Evolutionary conservation across 2,329 filamentous ascomycete species (phyloP).

Genomic region (Penicillium sp.): DNA sequence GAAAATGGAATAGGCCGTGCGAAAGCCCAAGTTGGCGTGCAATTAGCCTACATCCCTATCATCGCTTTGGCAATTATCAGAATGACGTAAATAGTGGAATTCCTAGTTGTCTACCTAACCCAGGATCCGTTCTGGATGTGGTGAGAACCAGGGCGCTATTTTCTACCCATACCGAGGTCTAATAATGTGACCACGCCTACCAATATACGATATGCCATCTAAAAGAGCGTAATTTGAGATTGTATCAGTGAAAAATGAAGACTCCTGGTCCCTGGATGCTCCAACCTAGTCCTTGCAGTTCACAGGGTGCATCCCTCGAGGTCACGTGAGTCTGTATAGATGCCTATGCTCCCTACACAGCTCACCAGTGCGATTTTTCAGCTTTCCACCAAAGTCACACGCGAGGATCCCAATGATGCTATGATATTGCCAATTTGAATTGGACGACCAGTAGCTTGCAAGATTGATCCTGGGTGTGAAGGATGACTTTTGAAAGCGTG

Average conservation of each 20-base stretch:
- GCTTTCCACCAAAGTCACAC: neutral
- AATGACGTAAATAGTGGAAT: too few species aligned
- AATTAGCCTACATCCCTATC: too few species aligned
- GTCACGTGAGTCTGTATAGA: constrained; percentile 20
- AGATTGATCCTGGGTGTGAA: neutral
- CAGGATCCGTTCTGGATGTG: too few species aligned
- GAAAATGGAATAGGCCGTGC: too few species aligned
- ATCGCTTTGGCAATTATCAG: too few species aligned
- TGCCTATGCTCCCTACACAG: neutral
- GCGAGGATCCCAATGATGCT: neutral
- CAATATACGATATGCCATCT: too few species aligned
- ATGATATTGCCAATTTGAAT: neutral
- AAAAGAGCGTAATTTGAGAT: too few species aligned
- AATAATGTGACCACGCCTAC: too few species aligned
- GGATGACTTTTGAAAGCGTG: neutral
- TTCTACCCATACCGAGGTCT: too few species aligned
- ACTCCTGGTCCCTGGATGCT: constrained; percentile 19
- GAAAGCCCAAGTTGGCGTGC: too few species aligned
- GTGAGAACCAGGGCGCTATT: too few species aligned
- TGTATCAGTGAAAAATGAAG: constrained; percentile 14
- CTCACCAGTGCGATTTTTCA: neutral
- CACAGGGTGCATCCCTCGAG: constrained; percentile 14
- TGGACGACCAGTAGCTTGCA: neutral
- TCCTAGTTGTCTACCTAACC: too few species aligned
- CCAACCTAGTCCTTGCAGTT: constrained; percentile 21